These are phyloP conservation scores for Alternaria brassicicola DNA, from an alignment of 2,329 filamentous ascomycete species.

Conservation along the genomic window DNA sequence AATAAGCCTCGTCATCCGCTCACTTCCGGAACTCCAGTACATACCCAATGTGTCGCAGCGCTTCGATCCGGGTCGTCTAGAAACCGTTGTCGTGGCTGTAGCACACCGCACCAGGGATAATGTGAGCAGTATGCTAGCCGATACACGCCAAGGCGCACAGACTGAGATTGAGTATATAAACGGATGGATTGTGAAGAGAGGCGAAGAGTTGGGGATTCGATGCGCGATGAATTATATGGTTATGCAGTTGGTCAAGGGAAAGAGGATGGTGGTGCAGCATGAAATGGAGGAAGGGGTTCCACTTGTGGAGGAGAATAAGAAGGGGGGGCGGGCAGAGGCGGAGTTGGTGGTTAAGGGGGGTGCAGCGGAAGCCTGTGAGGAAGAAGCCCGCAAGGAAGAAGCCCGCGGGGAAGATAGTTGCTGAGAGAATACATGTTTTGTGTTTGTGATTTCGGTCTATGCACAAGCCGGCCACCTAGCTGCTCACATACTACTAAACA, in stretches of 20 bases:
- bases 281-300: slow-evolving; percentile 52
- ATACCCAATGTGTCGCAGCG: slow-evolving; percentile 65
- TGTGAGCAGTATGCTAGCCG: slow-evolving; percentile 70
- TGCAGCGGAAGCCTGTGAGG: neutral
- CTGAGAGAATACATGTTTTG: neutral
- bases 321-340: slow-evolving; percentile 10
- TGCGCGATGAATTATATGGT: slow-evolving; percentile 76
- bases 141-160: slow-evolving; percentile 63
- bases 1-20: slow-evolving; percentile 71
- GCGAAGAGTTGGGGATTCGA: slow-evolving; percentile 72
- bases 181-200: slow-evolving; percentile 81
- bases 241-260: slow-evolving; percentile 74
- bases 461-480: neutral
- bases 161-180: slow-evolving; percentile 87
- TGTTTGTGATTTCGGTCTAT: neutral
- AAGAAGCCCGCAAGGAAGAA: neutral
- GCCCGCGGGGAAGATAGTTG: neutral
- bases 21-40: slow-evolving; percentile 73
- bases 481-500: neutral
- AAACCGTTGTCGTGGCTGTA: slow-evolving; percentile 63
- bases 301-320: slow-evolving; percentile 25
- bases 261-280: slow-evolving; percentile 56
- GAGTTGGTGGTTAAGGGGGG: slow-evolving; percentile 1
- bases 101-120: slow-evolving; percentile 62
- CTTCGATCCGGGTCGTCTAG: slow-evolving; percentile 66